Conservation (phyloP, 2,329 filamentous ascomycete genomes). For the Arthrobotrys megalospora region DNA sequence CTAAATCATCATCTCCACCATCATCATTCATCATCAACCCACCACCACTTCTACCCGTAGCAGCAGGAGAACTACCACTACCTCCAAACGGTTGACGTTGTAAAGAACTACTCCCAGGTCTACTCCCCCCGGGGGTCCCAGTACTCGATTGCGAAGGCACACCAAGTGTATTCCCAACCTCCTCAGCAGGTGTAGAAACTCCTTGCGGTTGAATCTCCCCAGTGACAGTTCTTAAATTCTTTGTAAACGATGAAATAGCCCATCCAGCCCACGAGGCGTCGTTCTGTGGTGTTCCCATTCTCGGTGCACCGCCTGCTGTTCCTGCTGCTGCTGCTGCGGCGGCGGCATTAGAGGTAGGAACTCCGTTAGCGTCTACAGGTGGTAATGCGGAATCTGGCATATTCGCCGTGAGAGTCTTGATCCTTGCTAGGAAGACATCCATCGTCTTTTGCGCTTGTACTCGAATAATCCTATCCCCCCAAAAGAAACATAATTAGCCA, state of each 20-base stretch:
- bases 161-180: slow-evolving; percentile 68
- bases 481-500: slow-evolving; percentile 20
- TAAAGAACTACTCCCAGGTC: slow-evolving; percentile 70
- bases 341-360: slow-evolving; percentile 68
- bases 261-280: slow-evolving; percentile 89
- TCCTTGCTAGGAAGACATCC: slow-evolving; percentile 85
- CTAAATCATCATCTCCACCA: slow-evolving; percentile 76
- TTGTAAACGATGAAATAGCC: slow-evolving; percentile 98
- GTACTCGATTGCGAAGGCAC: slow-evolving; percentile 66
- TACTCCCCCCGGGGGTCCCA: slow-evolving; percentile 61
- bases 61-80: slow-evolving; percentile 64
- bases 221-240: slow-evolving; percentile 86
- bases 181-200: slow-evolving; percentile 69
- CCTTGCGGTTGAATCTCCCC: slow-evolving; percentile 80
- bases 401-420: slow-evolving; percentile 81
- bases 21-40: slow-evolving; percentile 72
- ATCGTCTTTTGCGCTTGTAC: slow-evolving; percentile 92
- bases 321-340: slow-evolving; percentile 68
- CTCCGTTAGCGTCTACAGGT: slow-evolving; percentile 68
- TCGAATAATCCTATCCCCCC: slow-evolving; percentile 76
- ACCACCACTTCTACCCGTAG: slow-evolving; percentile 68
- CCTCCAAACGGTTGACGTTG: slow-evolving; percentile 75
- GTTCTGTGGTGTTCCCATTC: slow-evolving; percentile 84
- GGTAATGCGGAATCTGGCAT: slow-evolving; percentile 87
- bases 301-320: slow-evolving; percentile 71